Evolutionary conservation across 345 rosid genomes (phyloP).

Genomic region (Lagerstroemia speciosa): DNA sequence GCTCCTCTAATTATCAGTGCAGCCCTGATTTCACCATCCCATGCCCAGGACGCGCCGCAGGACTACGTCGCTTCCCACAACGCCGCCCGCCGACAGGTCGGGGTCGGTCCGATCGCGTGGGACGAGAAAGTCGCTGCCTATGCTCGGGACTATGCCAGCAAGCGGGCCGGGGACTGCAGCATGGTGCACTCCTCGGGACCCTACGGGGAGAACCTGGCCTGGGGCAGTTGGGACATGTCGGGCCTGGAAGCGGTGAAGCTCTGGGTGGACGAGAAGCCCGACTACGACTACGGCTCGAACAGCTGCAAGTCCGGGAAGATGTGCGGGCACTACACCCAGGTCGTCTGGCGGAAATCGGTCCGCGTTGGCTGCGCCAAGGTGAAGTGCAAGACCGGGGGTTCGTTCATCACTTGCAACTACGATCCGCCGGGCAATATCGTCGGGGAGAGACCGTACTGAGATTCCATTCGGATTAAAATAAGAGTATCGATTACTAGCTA

Average conservation of each 20-base stretch:
- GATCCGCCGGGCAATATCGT: slow-evolving; percentile 14
- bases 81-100: slow-evolving; percentile 7
- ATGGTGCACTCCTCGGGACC: slow-evolving; percentile 24
- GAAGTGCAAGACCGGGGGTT: slow-evolving; percentile 17
- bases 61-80: slow-evolving; percentile 22
- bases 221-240: slow-evolving; percentile 2
- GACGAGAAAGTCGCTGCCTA: slow-evolving; percentile 12
- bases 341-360: slow-evolving; percentile 9
- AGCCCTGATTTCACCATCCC: neutral
- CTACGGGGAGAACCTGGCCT: slow-evolving; percentile 25
- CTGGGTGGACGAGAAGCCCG: slow-evolving; percentile 20
- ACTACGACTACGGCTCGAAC: slow-evolving; percentile 18
- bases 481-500: too few species aligned
- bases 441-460: slow-evolving; percentile 12
- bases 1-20: neutral
- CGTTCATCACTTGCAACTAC: slow-evolving; percentile 17
- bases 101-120: slow-evolving; percentile 16
- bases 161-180: slow-evolving; percentile 1
- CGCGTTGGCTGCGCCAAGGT: slow-evolving; percentile 19
- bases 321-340: slow-evolving; percentile 29
- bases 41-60: slow-evolving; percentile 4
- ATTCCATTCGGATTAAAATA: too few species aligned
- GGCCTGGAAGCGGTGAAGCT: slow-evolving; percentile 15
- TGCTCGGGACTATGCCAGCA: slow-evolving; percentile 10
- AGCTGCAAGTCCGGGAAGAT: neutral